Conservation (phyloP, 176 grass and related monocot species). For the Juncus inflexus region DNA sequence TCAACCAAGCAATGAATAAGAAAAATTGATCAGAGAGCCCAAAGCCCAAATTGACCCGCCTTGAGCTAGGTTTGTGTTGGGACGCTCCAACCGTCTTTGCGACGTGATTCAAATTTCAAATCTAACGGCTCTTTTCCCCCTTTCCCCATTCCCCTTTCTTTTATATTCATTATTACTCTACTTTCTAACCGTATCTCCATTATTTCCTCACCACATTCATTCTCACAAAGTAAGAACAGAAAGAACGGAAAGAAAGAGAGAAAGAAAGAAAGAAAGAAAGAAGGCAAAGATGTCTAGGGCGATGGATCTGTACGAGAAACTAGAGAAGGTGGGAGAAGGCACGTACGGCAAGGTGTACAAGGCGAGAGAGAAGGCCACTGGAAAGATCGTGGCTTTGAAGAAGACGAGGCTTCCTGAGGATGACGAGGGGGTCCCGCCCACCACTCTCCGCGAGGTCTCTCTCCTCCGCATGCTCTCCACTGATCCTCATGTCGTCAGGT, state of each 20-base stretch:
- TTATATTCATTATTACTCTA: neutral
- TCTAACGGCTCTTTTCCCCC: slow-evolving; percentile 21
- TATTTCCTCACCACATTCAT: too few species aligned
- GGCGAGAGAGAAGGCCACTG: slow-evolving; percentile 89
- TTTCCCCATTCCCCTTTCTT: slow-evolving; percentile 1
- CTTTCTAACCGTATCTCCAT: neutral
- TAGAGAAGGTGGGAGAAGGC: slow-evolving; percentile 99
- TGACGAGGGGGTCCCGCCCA: slow-evolving; percentile 95
- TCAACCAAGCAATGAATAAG: too few species aligned
- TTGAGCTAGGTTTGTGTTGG: too few species aligned
- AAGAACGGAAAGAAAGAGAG: neutral
- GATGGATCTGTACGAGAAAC: slow-evolving; percentile 98
- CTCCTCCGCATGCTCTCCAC: slow-evolving; percentile 96
- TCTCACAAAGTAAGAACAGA: neutral
- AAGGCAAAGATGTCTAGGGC: slow-evolving; percentile 38
- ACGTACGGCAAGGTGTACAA: slow-evolving; percentile 99
- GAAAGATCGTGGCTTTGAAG: slow-evolving; percentile 93
- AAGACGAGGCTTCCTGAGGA: slow-evolving; percentile 97
- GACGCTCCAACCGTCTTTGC: neutral
- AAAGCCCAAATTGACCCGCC: too few species aligned
- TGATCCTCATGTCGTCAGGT: slow-evolving; percentile 81
- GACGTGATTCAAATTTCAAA: slow-evolving; percentile 25
- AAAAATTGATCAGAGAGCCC: too few species aligned
- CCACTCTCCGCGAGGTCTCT: slow-evolving; percentile 90
- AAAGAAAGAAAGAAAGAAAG: neutral